phyloP scores from a whole-genome alignment of 2,329 filamentous ascomycete genomes.

The Moelleriella libera region DNA sequence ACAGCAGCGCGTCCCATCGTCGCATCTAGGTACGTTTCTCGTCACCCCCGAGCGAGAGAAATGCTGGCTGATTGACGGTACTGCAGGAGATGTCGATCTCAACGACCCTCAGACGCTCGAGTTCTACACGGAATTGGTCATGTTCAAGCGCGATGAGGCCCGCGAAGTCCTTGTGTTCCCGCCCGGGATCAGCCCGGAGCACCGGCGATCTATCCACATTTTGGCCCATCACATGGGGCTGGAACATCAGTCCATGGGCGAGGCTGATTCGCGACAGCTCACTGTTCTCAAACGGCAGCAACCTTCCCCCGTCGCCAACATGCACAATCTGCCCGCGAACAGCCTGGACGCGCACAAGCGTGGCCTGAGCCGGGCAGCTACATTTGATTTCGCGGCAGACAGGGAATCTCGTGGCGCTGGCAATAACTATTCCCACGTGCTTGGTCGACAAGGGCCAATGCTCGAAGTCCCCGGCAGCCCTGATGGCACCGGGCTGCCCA shows the following conservation, averaged over 20 bases:
- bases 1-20: constrained; percentile 30
- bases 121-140: constrained; percentile 78
- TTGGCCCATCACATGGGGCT: constrained; percentile 91
- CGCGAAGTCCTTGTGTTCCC: constrained; percentile 79
- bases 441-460: constrained; percentile 74
- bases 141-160: constrained; percentile 70
- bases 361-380: constrained; percentile 84
- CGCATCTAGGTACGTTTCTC: constrained; percentile 27
- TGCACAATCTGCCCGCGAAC: constrained; percentile 47
- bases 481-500: constrained; percentile 45
- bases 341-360: constrained; percentile 67
- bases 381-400: constrained; percentile 84
- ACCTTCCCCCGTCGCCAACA: constrained; percentile 33
- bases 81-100: constrained; percentile 58
- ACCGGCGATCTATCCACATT: constrained; percentile 84
- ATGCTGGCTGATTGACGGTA: no score
- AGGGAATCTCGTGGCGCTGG: constrained; percentile 51
- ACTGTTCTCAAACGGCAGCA: constrained; percentile 66
- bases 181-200: constrained; percentile 61
- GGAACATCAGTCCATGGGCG: constrained; percentile 79
- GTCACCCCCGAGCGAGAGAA: no score
- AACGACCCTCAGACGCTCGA: constrained; percentile 80
- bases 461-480: constrained; percentile 77
- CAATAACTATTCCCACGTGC: constrained; percentile 54
- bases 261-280: constrained; percentile 76